phyloP scores from a whole-genome alignment of 2,329 filamentous ascomycete species.

The Pleoardoris graminearum region DNA sequence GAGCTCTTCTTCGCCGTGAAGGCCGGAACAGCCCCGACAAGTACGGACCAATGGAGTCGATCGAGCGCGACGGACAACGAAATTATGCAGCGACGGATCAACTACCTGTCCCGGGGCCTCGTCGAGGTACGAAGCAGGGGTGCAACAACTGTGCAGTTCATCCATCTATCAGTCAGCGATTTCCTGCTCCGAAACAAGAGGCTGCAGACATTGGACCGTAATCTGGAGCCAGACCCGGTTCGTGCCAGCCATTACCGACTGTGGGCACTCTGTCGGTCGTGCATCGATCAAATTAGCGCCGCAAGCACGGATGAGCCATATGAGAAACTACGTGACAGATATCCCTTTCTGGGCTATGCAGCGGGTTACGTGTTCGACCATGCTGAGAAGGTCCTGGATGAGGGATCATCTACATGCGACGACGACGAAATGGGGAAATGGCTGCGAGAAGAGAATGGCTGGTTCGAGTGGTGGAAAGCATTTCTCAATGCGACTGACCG shows the following conservation, averaged over 20 bases:
- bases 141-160: conserved; percentile 30
- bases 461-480: neutral
- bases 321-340: conserved; percentile 1
- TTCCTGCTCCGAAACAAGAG: conserved; percentile 43
- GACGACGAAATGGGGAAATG: neutral
- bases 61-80: conserved; percentile 5
- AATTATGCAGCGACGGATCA: conserved; percentile 14
- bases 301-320: neutral
- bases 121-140: conserved; percentile 15
- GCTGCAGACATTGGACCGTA: conserved; percentile 14
- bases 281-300: neutral
- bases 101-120: conserved; percentile 16
- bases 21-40: conserved; percentile 4
- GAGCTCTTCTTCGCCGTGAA: conserved; percentile 10
- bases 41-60: conserved; percentile 10
- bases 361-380: neutral
- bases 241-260: conserved; percentile 1
- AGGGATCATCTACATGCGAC: neutral
- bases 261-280: conserved; percentile 1
- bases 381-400: conserved; percentile 1
- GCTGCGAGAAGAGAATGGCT: neutral
- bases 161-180: conserved; percentile 29
- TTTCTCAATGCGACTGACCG: neutral
- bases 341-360: conserved; percentile 3
- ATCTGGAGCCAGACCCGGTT: conserved; percentile 1